Percentiles rank a stretch among this genome's conserved stretches.
Conservation (phyloP, 2,329 filamentous ascomycete species). For the Diaporthe destruens region DNA sequence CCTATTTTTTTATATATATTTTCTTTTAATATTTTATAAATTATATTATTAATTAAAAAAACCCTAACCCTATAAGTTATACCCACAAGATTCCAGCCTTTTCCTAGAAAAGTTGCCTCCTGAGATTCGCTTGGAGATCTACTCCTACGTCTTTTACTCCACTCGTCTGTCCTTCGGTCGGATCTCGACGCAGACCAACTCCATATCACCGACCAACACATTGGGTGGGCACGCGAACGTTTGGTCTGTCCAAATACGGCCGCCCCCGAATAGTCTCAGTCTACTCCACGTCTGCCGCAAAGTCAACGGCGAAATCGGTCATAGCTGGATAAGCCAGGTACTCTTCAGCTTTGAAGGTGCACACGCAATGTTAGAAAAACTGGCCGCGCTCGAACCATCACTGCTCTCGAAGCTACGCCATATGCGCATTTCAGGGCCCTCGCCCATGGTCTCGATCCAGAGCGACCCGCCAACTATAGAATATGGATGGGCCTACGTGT, state of each 20-base stretch:
- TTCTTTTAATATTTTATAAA: no score
- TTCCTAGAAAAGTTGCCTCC: not conserved
- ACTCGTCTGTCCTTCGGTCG: not conserved
- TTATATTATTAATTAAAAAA: no score
- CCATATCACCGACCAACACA: not conserved
- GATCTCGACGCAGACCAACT: not conserved
- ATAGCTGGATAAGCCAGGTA: not conserved
- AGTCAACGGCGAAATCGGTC: not conserved
- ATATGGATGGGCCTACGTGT: not conserved
- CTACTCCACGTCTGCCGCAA: not conserved
- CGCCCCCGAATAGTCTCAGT: not conserved
- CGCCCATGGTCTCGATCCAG: not conserved
- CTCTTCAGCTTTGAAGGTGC: not conserved
- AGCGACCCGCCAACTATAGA: not conserved
- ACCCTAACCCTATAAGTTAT: no score
- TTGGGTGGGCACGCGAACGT: not conserved
- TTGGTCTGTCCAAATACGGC: not conserved
- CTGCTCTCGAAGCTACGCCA: not conserved
- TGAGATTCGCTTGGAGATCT: not conserved
- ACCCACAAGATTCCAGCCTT: not conserved
- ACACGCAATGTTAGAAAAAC: not conserved
- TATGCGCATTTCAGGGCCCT: not conserved
- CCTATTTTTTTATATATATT: no score
- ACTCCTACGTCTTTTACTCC: not conserved
- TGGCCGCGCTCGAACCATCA: not conserved